phyloP scores from a whole-genome alignment of 176 grass and related monocot species.

The Oryza officinalis region DNA sequence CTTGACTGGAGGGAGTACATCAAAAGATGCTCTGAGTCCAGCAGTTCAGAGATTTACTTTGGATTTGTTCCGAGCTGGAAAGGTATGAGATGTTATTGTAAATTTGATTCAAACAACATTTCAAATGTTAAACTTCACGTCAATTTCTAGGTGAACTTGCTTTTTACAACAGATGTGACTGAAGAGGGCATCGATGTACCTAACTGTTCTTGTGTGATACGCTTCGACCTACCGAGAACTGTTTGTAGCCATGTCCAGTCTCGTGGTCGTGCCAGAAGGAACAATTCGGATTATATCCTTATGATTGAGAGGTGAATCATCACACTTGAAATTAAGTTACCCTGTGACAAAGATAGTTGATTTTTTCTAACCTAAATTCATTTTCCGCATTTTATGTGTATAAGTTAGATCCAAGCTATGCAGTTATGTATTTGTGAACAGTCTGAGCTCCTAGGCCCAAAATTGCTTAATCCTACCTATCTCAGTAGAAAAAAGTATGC shows the following conservation, averaged over 20 bases:
- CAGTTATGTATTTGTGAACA: slow-evolving; percentile 12
- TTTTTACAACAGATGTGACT: slow-evolving; percentile 97
- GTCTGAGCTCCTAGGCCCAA: background rate
- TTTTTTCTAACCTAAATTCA: background rate
- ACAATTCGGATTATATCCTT: slow-evolving; percentile 68
- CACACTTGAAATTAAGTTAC: slow-evolving; percentile 3
- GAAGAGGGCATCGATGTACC: slow-evolving; percentile 91
- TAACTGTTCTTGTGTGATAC: slow-evolving; percentile 90
- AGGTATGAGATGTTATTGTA: slow-evolving; percentile 49
- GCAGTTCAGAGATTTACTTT: slow-evolving; percentile 74
- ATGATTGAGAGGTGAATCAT: slow-evolving; percentile 83
- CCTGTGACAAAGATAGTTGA: too few relatives aligned
- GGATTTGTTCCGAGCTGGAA: slow-evolving; percentile 73
- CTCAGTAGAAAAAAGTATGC: slow-evolving; percentile 3
- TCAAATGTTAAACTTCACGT: slow-evolving; percentile 15
- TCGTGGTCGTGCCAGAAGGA: slow-evolving; percentile 75
- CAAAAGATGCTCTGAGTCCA: slow-evolving; percentile 70
- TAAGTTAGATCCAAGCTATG: background rate
- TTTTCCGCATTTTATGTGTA: background rate
- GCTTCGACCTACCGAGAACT: slow-evolving; percentile 91
- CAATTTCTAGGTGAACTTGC: slow-evolving; percentile 74
- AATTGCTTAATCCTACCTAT: slow-evolving; percentile 1
- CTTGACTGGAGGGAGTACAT: slow-evolving; percentile 81
- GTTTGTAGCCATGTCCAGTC: slow-evolving; percentile 89
- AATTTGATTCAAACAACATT: slow-evolving; percentile 10